A percentile compares a stretch with the other conserved stretches of the same genome.
Conservation (phyloP, 1,284 basidiomycete species). For the Pseudomicrostroma phylloplanum region DNA sequence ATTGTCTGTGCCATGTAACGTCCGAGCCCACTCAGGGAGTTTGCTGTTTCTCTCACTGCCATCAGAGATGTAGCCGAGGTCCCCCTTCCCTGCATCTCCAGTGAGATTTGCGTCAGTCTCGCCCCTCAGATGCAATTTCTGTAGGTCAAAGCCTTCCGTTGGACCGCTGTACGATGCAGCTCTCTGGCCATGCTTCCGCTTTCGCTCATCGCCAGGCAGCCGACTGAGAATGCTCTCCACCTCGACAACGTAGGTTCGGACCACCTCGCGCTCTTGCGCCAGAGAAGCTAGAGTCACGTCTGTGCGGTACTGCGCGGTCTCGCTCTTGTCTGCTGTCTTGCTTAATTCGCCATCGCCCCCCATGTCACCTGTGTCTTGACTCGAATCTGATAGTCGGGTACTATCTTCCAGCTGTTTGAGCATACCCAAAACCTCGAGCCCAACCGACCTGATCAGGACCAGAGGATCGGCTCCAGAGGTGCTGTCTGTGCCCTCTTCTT, state of each 20-base stretch:
- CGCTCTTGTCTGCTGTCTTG: slow-evolving; percentile 62
- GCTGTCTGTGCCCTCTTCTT: background rate
- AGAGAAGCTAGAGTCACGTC: slow-evolving; percentile 61
- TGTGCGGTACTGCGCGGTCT: slow-evolving; percentile 59
- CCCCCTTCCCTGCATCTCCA: background rate
- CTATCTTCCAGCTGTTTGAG: slow-evolving; percentile 58
- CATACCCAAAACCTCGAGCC: slow-evolving; percentile 67
- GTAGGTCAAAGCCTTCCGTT: too few species aligned
- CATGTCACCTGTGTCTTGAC: background rate
- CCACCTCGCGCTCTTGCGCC: slow-evolving; percentile 56
- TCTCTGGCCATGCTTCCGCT: background rate
- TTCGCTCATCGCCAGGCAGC: slow-evolving; percentile 3
- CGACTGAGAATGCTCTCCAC: slow-evolving; percentile 17
- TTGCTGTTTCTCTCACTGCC: background rate
- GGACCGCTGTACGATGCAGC: too few species aligned
- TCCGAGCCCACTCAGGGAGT: background rate
- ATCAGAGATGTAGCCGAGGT: background rate
- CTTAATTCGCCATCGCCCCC: background rate
- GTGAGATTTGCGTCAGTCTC: background rate
- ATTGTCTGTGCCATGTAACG: too few species aligned
- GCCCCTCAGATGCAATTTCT: too few species aligned
- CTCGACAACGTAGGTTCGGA: slow-evolving; percentile 17
- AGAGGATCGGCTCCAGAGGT: slow-evolving; percentile 57
- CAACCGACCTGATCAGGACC: slow-evolving; percentile 62
- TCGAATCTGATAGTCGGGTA: slow-evolving; percentile 23